Evolutionary conservation across 2,329 filamentous ascomycete genomes (phyloP), one percentile per base, ranked within the genome.

Genomic region (Aspergillus sp.): DNA sequence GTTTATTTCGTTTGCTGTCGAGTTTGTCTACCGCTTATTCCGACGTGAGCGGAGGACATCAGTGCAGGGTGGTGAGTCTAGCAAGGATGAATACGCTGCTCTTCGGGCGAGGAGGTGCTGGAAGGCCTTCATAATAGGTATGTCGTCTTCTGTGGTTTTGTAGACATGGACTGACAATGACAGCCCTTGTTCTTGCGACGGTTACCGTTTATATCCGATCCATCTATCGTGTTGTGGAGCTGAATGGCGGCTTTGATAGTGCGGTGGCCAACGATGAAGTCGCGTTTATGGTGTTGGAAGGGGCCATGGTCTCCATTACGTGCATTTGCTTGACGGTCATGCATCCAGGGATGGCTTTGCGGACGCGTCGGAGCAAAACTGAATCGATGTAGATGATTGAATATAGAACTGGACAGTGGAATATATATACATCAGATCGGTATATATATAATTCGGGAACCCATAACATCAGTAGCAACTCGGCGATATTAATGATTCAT

Each of bases 251-350:
- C 3, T 83, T 80, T 70, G 52, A 74, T 11, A 77, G 75, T 52
- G 65, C 71, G 15, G 59, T 82, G 27, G 81, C 82, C 66, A 77
- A 81, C 61, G 70, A 82, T 27, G 75, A 84, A 65, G 58, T 72
- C 3, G 71, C 79, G 2, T 83, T 83, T 63, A 79, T 84, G 68
- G 66, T 79, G 3, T 70, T 84, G 3, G 82, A 84, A 62, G 80
- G 81, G 33, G 75, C 76, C 4, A 82, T 84, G 79, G 79, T 84
- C 52, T 71, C 73, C 3, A 66, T 82, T 19, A 76, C 80, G 9
- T 72, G 73, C 14, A 56, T 77, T 4, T 70, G 66, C 17, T 4
- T 53, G 51, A 53, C 51, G 15, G 48, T 21, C 21, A 17, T 50
- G 27, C 55, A 57, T 27, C 55, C 55, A 11, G 55, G 47, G 27